These are phyloP conservation scores for Groenewaldozyma auringiensis DNA, from an alignment of 1,139 yeast species.

Conservation along the genomic window DNA sequence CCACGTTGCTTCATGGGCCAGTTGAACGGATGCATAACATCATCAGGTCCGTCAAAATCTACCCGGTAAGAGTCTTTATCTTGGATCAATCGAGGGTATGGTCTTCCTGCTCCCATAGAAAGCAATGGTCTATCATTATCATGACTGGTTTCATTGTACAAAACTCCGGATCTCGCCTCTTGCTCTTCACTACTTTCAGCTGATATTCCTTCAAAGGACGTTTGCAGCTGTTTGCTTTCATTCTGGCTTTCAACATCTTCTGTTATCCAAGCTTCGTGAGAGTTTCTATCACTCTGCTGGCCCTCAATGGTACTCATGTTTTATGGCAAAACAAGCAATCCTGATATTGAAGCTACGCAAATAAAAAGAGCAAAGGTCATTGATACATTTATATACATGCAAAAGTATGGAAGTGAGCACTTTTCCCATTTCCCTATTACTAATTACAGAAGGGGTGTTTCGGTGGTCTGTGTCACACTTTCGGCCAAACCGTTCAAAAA, in stretches of 20 bases:
- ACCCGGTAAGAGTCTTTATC: constrained; percentile 43
- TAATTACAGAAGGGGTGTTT: too few species aligned
- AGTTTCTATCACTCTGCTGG: too few species aligned
- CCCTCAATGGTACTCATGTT: too few species aligned
- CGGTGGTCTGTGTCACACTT: too few species aligned
- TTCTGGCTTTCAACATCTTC: neutral
- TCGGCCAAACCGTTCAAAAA: too few species aligned
- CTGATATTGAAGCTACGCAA: too few species aligned
- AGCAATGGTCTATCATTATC: constrained; percentile 9
- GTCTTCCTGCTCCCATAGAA: constrained; percentile 40
- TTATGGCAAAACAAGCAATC: too few species aligned
- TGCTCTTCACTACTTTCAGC: constrained; percentile 9
- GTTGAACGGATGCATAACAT: constrained; percentile 44
- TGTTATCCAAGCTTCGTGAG: too few species aligned
- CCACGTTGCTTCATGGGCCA: constrained; percentile 36
- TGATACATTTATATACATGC: too few species aligned
- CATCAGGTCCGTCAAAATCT: constrained; percentile 46
- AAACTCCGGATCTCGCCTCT: constrained; percentile 13
- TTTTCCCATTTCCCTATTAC: too few species aligned
- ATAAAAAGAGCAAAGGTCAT: too few species aligned
- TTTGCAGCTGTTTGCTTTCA: neutral
- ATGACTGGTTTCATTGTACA: constrained; percentile 13
- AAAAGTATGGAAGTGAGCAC: too few species aligned
- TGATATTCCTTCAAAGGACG: constrained; percentile 2
- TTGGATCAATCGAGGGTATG: constrained; percentile 43